Evolutionary conservation across 2,329 filamentous ascomycete species (phyloP), one percentile per base, ranked within the genome.

Genomic region (Trichoderma endophyticum): DNA sequence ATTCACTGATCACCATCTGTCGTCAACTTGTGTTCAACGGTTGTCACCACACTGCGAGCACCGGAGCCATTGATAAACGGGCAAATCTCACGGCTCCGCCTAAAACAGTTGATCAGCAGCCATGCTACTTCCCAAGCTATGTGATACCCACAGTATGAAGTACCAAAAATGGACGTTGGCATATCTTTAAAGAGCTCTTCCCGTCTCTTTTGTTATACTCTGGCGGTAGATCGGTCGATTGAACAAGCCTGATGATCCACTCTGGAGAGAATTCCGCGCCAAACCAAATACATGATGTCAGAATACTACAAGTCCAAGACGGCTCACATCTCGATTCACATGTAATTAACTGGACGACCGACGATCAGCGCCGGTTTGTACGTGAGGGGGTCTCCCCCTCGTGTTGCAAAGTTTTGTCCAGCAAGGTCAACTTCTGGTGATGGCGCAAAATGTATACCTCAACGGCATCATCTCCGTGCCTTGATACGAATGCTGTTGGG

Each of bases 281-380:
- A 30, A 36, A 6, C 34, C 9, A 67, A 18, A 36, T 15, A 21
- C 56, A 60, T 69, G 66, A 69, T 69, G 66, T 69, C 66, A 69
- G 59, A 60, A 32, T 32, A 36, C 34, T 61, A 60, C 57, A n/a
- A n/a, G 64, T 56, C 30, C 57, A 60, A 60, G 26, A 39, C n/a
- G 30, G 21, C 21, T 36, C 57, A 48, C 39, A 51, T 69, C 56
- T 61, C 66, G 66, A 69, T 69, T 61, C 56, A 48, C 34, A 11
- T 51, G 15, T 18, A 14, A 15, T 43, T 39, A 59, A 18, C 48
- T 30, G 21, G 14, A 48, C 15, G 66, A 61, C 51, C 54, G 21
- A 48, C 18, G 56, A 61, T 69, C 66, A 69, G 66, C 66, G 48
- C 30, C 21, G 7, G 0, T 66, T 8, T 24, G 48, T 24, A 57